Conservation (phyloP, 2,329 filamentous ascomycete genomes). For the Diaporthe eres region DNA sequence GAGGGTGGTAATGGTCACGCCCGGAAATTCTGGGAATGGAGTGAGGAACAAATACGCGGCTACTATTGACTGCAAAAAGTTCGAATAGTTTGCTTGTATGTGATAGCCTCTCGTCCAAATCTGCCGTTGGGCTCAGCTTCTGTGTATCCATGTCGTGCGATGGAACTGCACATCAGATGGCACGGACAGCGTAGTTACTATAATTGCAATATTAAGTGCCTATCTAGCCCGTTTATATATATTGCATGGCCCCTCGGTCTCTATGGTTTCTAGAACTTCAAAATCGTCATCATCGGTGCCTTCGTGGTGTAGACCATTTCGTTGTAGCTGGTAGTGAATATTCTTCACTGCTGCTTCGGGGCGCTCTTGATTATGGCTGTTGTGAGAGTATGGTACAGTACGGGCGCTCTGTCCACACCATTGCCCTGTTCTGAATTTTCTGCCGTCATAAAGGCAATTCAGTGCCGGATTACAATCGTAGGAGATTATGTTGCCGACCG, state of each 20-base stretch:
- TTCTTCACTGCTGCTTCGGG: neutral
- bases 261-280: neutral
- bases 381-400: neutral
- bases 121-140: neutral
- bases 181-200: neutral
- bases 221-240: neutral
- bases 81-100: neutral
- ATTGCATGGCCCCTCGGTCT: neutral
- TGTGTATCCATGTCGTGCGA: neutral
- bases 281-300: neutral
- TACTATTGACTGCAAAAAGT: neutral
- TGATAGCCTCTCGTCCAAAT: neutral
- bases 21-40: constrained; percentile 58
- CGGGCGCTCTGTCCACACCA: neutral
- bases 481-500: neutral
- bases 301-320: neutral
- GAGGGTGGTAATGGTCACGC: constrained; percentile 56
- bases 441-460: neutral
- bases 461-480: neutral
- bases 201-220: neutral
- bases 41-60: constrained; percentile 53
- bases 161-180: neutral
- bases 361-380: neutral
- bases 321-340: neutral
- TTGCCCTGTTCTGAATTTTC: neutral